Base-by-base conservation (phyloP, 192 early-diverging fungal genomes). In the Dissophora globulifera region DNA sequence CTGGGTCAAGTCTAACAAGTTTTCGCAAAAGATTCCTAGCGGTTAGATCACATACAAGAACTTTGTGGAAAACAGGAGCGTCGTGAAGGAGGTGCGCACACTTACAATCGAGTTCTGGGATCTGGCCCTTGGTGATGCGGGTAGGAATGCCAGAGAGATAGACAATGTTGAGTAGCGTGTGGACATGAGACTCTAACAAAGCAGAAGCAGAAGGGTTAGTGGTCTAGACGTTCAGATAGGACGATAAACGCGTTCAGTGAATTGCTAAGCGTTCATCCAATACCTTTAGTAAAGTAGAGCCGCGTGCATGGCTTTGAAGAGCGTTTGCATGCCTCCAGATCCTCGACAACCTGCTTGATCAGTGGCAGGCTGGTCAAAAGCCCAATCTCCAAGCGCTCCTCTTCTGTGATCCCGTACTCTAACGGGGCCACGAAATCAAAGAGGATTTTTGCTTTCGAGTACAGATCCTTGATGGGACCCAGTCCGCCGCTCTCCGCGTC, bases 201-300 rank as follows among this genome's bases (percentile, higher is more conserved):
- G 16, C 41, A 32, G 2, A 0, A 40, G 33, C 10, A 26, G 12
- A 2, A 32, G 35, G 17, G 20, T 35, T 4, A 25, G 42, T 25
- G 13, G 0, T 32, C 25, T n/a, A n/a, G n/a, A n/a, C n/a, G n/a
- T n/a, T n/a, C n/a, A n/a, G n/a, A n/a, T n/a, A n/a, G n/a, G n/a
- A n/a, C n/a, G n/a, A n/a, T n/a, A n/a, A n/a, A n/a, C n/a, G n/a
- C n/a, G n/a, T n/a, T n/a, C n/a, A n/a, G n/a, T n/a, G n/a, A n/a
- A n/a, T n/a, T n/a, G n/a, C n/a, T n/a, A n/a, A n/a, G n/a, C n/a
- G n/a, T n/a, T n/a, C n/a, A n/a, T n/a, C n/a, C n/a, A n/a, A n/a
- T 67, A 87, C 93, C 92, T 81, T 97, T 99, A 2, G 96, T 97
- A 68, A 97, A 99, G 66, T 96, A 99, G 30, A 99, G 86, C 35